A percentile compares a stretch with the other conserved stretches of the same genome.
Evolutionary conservation across 2,329 filamentous ascomycete genomes (phyloP).

Genomic region (Emericellopsis atlantica): DNA sequence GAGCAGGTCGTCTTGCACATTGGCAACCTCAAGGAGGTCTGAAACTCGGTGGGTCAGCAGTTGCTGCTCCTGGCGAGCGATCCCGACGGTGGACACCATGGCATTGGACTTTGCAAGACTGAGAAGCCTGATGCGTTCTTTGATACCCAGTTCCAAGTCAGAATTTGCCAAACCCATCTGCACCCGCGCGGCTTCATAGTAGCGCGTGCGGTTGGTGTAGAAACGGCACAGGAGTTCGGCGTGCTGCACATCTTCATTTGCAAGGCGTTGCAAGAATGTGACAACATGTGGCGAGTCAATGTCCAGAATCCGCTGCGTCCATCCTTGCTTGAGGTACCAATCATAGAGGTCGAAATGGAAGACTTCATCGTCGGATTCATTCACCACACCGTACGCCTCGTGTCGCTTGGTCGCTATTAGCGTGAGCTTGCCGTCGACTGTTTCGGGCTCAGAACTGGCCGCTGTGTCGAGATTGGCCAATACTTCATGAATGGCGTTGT

Average conservation of each 20-base stretch:
- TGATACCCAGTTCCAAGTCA: constrained; percentile 67
- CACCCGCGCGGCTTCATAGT: constrained; percentile 77
- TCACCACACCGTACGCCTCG: constrained; percentile 86
- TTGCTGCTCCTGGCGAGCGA: constrained; percentile 72
- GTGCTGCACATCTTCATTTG: constrained; percentile 58
- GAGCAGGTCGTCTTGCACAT: constrained; percentile 86
- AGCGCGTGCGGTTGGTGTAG: constrained; percentile 73
- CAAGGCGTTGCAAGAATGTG: constrained; percentile 70
- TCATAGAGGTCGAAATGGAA: constrained; percentile 97
- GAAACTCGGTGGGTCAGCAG: constrained; percentile 73
- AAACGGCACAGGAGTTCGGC: constrained; percentile 90
- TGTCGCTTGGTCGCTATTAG: constrained; percentile 64
- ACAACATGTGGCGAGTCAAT: constrained; percentile 79
- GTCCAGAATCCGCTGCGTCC: constrained; percentile 73
- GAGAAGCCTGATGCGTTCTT: constrained; percentile 78
- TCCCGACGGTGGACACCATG: constrained; percentile 65
- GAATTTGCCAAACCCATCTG: constrained; percentile 76
- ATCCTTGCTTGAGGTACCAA: constrained; percentile 83
- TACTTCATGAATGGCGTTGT: constrained; percentile 76
- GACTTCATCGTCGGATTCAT: constrained; percentile 77
- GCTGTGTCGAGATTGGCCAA: constrained; percentile 65
- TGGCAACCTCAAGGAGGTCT: constrained; percentile 81
- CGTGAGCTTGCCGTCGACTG: constrained; percentile 67
- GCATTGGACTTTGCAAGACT: constrained; percentile 88
- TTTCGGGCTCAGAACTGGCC: constrained; percentile 54